Base-by-base conservation (phyloP, 2,329 filamentous ascomycete species). In the Colletotrichum sp. region DNA sequence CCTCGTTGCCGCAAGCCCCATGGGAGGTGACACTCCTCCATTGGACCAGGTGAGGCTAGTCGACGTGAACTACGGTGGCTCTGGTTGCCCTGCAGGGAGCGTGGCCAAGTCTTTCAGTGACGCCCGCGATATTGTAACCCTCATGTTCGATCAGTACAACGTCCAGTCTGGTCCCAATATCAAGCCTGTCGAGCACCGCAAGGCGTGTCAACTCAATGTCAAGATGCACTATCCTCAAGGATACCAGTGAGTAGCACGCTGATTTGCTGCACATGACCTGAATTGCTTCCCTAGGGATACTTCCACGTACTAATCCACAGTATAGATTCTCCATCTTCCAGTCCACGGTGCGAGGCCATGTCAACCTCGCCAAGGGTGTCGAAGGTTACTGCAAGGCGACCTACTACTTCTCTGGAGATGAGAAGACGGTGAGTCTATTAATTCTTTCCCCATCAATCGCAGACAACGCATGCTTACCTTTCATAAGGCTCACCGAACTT, bases 131-230 rank as follows among this genome's bases (percentile, higher is more conserved):
- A 80, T 80, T 16, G 52, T 91, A 77, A 90, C 89, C 39, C 84
- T 91, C 78, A 87, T 90, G 79, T 90, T 90, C 80, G 88, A 89
- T 80, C 75, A 82, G 18, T 90, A 90, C 78, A 84, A 89, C 57
- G 89, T 88, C 49, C 86, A 88, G 67, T 86, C 89, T 52, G 89
- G 89, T 63, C 84, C 85, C 18, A 82, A 83, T 68, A 82, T 88
- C 69, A 44, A 84, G 12, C 79, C 87, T 57, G 85, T 84, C 57
- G 83, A 89, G 72, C 83, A 84, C 79, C 87, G 88, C 81, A 88
- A 88, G 84, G 90, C 90, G 83, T 90, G 89, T 84, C 87, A 90
- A 81, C 82, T 90, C 76, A 90, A 89, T 81, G 81, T 90, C 78
- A 85, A 88, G 81, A 83, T 90, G 72, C 81, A 85, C 72, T 90